Conservation (phyloP, 208 protist species). For the Acanthamoeba triangularis region DNA sequence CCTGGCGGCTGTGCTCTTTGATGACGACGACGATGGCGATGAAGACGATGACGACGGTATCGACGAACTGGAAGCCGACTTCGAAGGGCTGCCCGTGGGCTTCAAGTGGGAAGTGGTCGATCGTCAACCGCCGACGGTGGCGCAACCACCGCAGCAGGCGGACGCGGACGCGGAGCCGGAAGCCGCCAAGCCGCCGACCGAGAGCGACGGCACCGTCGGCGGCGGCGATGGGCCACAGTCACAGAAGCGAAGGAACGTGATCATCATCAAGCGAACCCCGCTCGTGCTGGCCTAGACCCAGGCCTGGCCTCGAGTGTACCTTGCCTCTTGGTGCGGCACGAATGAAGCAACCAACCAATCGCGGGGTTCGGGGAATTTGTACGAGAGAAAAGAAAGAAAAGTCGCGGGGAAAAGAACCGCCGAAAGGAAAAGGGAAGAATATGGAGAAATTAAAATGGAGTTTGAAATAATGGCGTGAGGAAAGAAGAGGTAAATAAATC, state of each 20-base stretch:
- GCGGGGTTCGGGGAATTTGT: too few relatives aligned
- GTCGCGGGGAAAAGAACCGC: too few relatives aligned
- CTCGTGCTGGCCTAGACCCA: neutral
- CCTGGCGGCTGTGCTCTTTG: neutral
- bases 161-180: neutral
- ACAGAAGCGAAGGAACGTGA: neutral
- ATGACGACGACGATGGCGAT: neutral
- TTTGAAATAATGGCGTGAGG: too few relatives aligned
- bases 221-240: neutral
- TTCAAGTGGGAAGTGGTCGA: constrained; percentile 1
- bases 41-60: neutral
- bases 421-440: too few relatives aligned
- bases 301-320: too few relatives aligned
- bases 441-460: too few relatives aligned
- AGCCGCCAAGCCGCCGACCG: neutral
- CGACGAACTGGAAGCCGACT: neutral
- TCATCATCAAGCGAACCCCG: neutral
- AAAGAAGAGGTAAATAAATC: too few relatives aligned
- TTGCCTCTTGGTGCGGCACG: too few relatives aligned
- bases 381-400: too few relatives aligned
- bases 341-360: too few relatives aligned
- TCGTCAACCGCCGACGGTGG: neutral
- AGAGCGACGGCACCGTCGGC: neutral
- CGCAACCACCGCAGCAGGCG: neutral
- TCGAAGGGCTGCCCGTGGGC: neutral